Base-by-base conservation (phyloP, 2,329 filamentous ascomycete species). In the Talaromyces piceae region DNA sequence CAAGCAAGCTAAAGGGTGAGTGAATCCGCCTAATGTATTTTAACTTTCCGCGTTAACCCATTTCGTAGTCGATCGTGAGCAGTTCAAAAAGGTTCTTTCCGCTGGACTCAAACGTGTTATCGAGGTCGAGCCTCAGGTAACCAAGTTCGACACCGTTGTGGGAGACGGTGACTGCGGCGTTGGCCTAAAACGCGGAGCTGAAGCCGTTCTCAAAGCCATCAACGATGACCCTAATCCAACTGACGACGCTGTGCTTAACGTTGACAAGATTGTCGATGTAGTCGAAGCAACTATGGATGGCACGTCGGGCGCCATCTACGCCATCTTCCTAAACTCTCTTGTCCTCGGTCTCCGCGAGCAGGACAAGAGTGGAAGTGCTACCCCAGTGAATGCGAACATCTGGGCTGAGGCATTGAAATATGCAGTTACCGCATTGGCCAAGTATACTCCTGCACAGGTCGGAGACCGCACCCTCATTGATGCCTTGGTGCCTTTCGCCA, bases 401-500 rank as follows among this genome's bases (percentile, higher is more conserved):
- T 86, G 83, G 83, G 77, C 83, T 3, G 73, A 77, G 27, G 91
- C 90, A 1, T 75, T 96, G 12, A 75, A 83, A 56, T 77, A 82
- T 59, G 87, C 88, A 49, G 81, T 86, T 56, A 75, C 83, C 18
- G 82, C 84, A 1, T 74, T 98, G 52, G 80, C 77, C 30, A 86
- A 78, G 63, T 97, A 97, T 69, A 98, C 93, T 2, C 91, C 91
- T 1, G 93, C 93, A 0, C 82, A 85, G 49, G 86, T 86, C 0
- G 93, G 93, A 25, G 93, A 98, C 66, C 80, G 93, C 47, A 98
- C 93, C 0, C 73, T 97, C 30, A 80, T 97, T 28, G 93, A 98
- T 69, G 90, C 91, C 1, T 75, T 98, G 46, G 81, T 87, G 56
- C 93, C 93, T 1, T 98, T 97, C 65, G 84, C 94, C 47, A 80